These are phyloP conservation scores for Pisolithus orientalis DNA, from an alignment of 768 basidiomycete species.

Conservation along the genomic window DNA sequence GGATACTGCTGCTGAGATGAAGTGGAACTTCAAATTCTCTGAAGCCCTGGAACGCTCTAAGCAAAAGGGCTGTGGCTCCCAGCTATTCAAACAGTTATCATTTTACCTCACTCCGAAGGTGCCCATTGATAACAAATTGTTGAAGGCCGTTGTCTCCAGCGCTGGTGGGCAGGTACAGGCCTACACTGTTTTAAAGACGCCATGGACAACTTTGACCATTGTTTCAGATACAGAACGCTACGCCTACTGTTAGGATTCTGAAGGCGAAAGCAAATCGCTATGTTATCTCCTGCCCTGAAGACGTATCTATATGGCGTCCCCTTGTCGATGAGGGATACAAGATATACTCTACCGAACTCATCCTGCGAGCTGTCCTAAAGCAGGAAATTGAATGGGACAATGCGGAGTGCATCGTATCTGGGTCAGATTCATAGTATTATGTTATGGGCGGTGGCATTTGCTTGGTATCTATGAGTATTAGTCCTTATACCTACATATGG, in stretches of 20 bases:
- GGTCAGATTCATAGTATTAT: slow-evolving; percentile 1
- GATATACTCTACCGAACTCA: slow-evolving; percentile 66
- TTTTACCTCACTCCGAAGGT: slow-evolving; percentile 77
- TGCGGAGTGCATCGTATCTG: slow-evolving; percentile 15
- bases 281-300: slow-evolving; percentile 62
- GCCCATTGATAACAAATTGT: slow-evolving; percentile 46
- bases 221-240: slow-evolving; percentile 36
- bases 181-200: not conserved
- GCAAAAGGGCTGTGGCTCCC: slow-evolving; percentile 33
- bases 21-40: slow-evolving; percentile 57
- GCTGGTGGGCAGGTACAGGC: slow-evolving; percentile 63
- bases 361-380: slow-evolving; percentile 56
- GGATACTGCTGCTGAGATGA: slow-evolving; percentile 59
- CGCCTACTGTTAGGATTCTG: slow-evolving; percentile 51
- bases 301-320: slow-evolving; percentile 60
- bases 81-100: slow-evolving; percentile 54
- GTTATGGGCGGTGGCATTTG: not conserved
- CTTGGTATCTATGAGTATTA: too few species aligned
- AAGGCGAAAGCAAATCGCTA: slow-evolving; percentile 44
- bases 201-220: not conserved
- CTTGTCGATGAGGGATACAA: slow-evolving; percentile 43
- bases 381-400: slow-evolving; percentile 67
- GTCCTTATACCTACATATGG: too few species aligned
- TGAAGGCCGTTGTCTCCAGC: slow-evolving; percentile 64
- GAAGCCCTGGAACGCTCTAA: slow-evolving; percentile 59